Base-by-base conservation (phyloP, 2,329 filamentous ascomycete species). In the Colletotrichum horii region DNA sequence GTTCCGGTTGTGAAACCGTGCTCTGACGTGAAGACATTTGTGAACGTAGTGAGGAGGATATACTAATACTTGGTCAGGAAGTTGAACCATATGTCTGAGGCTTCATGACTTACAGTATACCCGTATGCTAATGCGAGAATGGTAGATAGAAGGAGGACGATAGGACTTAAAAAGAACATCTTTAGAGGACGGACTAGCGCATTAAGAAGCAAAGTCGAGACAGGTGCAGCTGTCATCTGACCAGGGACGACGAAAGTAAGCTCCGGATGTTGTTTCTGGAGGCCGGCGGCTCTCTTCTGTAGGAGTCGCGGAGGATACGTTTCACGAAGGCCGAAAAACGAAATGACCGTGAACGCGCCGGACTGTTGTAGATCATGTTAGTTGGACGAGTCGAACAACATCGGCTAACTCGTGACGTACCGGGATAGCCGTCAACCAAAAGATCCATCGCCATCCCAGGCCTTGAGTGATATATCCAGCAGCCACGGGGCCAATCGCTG, bases 361-460 rank as follows among this genome's bases (percentile, higher is more conserved):
- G 43, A 52, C 43, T 52, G 14, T n/a, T 3, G 2, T 6, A 14
- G 3, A 52, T 0, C n/a, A 52, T 52, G 43, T 52, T 4, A 52
- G 3, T 6, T 48, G 9, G 4, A 48, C n/a, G 2, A 2, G 2
- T 52, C 11, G 3, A 22, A 8, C n/a, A 2, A 52, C 2, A 22
- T 6, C 2, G 22, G 6, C 43, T 14, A n/a, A 52, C 7, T 4
- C 22, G 43, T n/a, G 43, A 52, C 43, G 9, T 22, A 52, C 43
- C 12, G 43, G n/a, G 4, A 88, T 88, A 15, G 83, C 81, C 6
- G 89, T 75, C n/a, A 89, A 79, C 85, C 86, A 88, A 71, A 89
- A 89, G 3, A 87, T 84, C 87, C 87, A 89, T 38, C 88, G 84
- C 88, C 88, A 89, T 7, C 87, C 87, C 32, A 84, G 79, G 0